A percentile compares a stretch with the other conserved stretches of the same genome.
Conservation (phyloP, 768 basidiomycete genomes). For the Neoboletus magnificus region DNA sequence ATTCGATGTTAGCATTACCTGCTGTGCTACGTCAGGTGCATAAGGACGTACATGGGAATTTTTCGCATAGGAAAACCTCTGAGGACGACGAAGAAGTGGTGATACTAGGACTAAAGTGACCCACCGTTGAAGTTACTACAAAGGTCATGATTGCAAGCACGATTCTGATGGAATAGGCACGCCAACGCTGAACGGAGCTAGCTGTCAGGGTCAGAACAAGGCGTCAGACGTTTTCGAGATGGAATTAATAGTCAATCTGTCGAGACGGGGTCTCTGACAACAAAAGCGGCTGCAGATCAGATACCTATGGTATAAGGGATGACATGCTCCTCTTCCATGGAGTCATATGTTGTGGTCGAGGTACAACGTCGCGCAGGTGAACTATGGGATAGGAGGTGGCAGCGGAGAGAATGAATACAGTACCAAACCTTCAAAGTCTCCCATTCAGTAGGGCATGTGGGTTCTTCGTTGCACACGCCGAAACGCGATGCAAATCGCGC, state of each 20-base stretch:
- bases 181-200: slow-evolving; percentile 56
- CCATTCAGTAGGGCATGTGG: not conserved
- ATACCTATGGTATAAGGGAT: slow-evolving; percentile 36
- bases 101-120: slow-evolving; percentile 65
- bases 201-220: not conserved
- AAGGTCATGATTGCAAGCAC: slow-evolving; percentile 53
- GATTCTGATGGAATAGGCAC: slow-evolving; percentile 58
- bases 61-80: slow-evolving; percentile 53
- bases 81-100: slow-evolving; percentile 52
- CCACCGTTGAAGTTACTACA: slow-evolving; percentile 46
- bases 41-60: slow-evolving; percentile 42
- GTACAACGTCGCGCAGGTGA: slow-evolving; percentile 41
- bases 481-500: not conserved
- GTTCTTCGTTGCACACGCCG: not conserved
- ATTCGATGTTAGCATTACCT: slow-evolving; percentile 32
- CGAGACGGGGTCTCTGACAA: slow-evolving; percentile 46
- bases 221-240: not conserved
- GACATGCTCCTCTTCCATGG: slow-evolving; percentile 42
- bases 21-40: not conserved
- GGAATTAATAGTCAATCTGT: slow-evolving; percentile 48
- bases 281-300: slow-evolving; percentile 49
- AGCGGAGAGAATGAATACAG: not conserved
- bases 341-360: slow-evolving; percentile 37
- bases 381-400: slow-evolving; percentile 28
- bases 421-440: slow-evolving; percentile 4